phyloP scores from a whole-genome alignment of 768 basidiomycete species.

The Epithele typhae region DNA sequence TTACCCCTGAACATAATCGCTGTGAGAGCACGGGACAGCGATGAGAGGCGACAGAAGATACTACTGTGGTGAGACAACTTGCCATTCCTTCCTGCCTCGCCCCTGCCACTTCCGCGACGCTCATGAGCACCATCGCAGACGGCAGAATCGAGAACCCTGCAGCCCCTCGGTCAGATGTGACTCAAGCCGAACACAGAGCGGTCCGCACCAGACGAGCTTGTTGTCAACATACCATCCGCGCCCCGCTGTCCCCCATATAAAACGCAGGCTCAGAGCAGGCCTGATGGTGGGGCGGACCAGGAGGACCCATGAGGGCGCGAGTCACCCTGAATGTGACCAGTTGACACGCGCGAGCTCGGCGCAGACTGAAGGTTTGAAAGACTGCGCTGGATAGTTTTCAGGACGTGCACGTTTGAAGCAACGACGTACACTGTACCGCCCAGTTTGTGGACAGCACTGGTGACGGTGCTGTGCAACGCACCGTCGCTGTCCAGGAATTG shows the following conservation, averaged over 20 bases:
- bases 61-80: too few relatives aligned
- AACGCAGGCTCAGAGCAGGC: conserved; percentile 23
- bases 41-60: too few relatives aligned
- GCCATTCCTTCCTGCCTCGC: too few relatives aligned
- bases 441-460: conserved; percentile 21
- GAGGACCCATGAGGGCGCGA: conserved; percentile 19
- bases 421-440: conserved; percentile 24
- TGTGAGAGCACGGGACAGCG: too few relatives aligned
- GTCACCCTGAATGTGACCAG: conserved; percentile 14
- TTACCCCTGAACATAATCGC: too few relatives aligned
- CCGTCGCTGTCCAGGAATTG: conserved; percentile 19
- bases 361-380: conserved; percentile 27
- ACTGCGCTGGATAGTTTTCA: conserved; percentile 14
- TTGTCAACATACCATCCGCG: conserved; percentile 25
- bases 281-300: conserved; percentile 24
- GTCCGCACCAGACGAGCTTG: conserved; percentile 26
- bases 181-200: too few relatives aligned
- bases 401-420: background rate
- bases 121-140: conserved; percentile 28
- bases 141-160: conserved; percentile 27
- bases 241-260: conserved; percentile 24
- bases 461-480: conserved; percentile 21
- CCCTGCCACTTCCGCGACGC: conserved; percentile 28
- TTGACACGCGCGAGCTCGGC: conserved; percentile 24
- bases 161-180: background rate